phyloP scores from a whole-genome alignment of 169 alveolate genomes.

The Cyclospora cayetanensis region DNA sequence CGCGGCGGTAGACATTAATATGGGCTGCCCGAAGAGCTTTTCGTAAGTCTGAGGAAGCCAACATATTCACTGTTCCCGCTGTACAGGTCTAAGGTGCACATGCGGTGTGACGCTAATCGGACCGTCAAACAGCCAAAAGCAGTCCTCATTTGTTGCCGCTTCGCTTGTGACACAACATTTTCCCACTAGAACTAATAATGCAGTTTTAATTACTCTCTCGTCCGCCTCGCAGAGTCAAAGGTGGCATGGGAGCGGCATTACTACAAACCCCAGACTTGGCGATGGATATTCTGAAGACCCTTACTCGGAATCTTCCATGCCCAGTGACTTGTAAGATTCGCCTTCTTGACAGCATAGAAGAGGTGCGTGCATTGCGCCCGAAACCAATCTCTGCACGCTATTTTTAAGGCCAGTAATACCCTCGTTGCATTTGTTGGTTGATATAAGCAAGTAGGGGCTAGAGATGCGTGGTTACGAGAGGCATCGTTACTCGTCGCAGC shows the following conservation, averaged over 20 bases:
- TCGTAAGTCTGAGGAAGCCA: constrained; percentile 50
- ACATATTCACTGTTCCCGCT: too few relatives aligned
- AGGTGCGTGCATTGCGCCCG: constrained; percentile 32
- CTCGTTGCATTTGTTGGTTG: not conserved
- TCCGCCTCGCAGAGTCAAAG: constrained; percentile 64
- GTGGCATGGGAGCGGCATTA: constrained; percentile 77
- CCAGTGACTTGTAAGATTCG: constrained; percentile 75
- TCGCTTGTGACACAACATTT: too few relatives aligned
- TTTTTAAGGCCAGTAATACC: not conserved
- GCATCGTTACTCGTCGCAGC: too few relatives aligned
- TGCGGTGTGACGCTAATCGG: too few relatives aligned
- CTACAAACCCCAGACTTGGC: constrained; percentile 70
- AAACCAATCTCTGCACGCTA: not conserved
- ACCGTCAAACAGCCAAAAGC: too few relatives aligned
- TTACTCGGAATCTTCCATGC: constrained; percentile 51
- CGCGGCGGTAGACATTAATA: constrained; percentile 69
- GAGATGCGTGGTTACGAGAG: too few relatives aligned
- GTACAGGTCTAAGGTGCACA: too few relatives aligned
- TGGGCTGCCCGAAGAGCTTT: constrained; percentile 77
- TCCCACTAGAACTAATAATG: too few relatives aligned
- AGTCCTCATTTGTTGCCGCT: too few relatives aligned
- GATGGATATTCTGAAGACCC: constrained; percentile 71
- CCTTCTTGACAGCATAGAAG: constrained; percentile 56
- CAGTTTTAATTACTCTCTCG: not conserved
- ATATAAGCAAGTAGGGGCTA: not conserved